Evolutionary conservation across 805 yeast genomes (phyloP).

Genomic region (Cyberlindnera xylosilytica): DNA sequence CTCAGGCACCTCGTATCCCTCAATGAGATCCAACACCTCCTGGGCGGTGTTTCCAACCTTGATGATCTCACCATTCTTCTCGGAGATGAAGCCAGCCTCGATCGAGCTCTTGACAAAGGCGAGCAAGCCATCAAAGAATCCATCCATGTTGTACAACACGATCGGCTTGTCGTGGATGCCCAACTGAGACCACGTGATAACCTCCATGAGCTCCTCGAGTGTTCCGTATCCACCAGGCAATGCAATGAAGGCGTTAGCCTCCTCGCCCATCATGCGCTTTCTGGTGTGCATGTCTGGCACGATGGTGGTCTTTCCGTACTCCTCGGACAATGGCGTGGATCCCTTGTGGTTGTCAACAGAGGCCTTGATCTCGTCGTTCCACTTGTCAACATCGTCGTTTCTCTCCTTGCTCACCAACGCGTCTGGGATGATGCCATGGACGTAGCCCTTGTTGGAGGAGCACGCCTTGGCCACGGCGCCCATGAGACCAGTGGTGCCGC

Average conservation of each 20-base stretch:
- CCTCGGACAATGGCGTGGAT: conserved; percentile 50
- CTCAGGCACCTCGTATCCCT: conserved; percentile 60
- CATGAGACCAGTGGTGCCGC: conserved; percentile 85
- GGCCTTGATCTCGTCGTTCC: conserved; percentile 47
- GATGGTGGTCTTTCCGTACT: conserved; percentile 74
- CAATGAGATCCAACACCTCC: conserved; percentile 62
- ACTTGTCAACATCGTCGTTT: conserved; percentile 36
- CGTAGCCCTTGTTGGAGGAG: conserved; percentile 52
- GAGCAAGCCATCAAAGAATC: conserved; percentile 72
- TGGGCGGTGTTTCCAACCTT: conserved; percentile 65
- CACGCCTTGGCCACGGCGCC: conserved; percentile 67
- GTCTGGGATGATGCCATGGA: conserved; percentile 84
- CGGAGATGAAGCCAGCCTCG: conserved; percentile 62
- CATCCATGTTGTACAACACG: conserved; percentile 72
- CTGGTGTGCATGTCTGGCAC: conserved; percentile 90
- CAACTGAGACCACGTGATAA: conserved; percentile 86
- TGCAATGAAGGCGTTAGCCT: conserved; percentile 84
- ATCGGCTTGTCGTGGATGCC: conserved; percentile 84
- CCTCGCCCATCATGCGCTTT: conserved; percentile 81
- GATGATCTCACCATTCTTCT: conserved; percentile 63
- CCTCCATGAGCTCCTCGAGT: conserved; percentile 84
- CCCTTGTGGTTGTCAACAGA: conserved; percentile 65
- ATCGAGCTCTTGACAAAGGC: conserved; percentile 59
- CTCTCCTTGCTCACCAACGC: conserved; percentile 77
- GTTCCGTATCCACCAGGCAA: conserved; percentile 94